Base-by-base conservation (phyloP, 352 stramenopile genomes). In the Globisporangium middletonii region DNA sequence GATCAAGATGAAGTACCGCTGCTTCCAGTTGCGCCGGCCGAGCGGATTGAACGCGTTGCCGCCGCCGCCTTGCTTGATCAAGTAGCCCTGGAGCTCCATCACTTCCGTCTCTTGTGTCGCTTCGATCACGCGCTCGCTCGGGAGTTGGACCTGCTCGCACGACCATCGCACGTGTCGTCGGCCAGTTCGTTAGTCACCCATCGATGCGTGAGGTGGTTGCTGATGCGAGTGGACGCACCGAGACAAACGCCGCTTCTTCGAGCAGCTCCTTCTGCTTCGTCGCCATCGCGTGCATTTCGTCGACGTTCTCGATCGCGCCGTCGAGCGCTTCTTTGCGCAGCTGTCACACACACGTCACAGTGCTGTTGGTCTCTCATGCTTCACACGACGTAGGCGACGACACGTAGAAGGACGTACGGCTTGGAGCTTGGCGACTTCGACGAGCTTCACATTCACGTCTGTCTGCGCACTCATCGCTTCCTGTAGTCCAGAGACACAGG, bases 11-110 rank as follows among this genome's bases (percentile, higher is more conserved):
- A 95, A 95, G 65, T 93, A 95, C 33, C 85, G 74, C 60, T 93
- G 83, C 67, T 95, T 95, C 85, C 85, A 95, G 64, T 93, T 93
- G 51, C 86, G 86, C n/a, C 85, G 64, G 0, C 83, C 77, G 1
- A 95, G 72, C 1, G 80, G 80, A 38, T 91, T 93, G 26, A 90
- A 78, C 9, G 79, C 75, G 46, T 87, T 88, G 9, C 85, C 78
- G 30, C 85, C 85, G 50, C 75, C 83, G 23, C 85, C 85, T 62
- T 95, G 85, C 51, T 95, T 95, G 70, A 95, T 87, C 23, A 95
- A 56, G 53, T 95, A 95, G 0, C 85, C 85, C 76, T 95, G 81
- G 1, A 92, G 58, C 28, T 88, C 69, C 23, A 73, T 84, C 30
- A 67, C 59, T 49, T 85, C 69, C 9, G 72, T 82, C 16, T 89